phyloP scores from a whole-genome alignment of 2,329 filamentous ascomycete genomes.

The Penicillium crustosum region DNA sequence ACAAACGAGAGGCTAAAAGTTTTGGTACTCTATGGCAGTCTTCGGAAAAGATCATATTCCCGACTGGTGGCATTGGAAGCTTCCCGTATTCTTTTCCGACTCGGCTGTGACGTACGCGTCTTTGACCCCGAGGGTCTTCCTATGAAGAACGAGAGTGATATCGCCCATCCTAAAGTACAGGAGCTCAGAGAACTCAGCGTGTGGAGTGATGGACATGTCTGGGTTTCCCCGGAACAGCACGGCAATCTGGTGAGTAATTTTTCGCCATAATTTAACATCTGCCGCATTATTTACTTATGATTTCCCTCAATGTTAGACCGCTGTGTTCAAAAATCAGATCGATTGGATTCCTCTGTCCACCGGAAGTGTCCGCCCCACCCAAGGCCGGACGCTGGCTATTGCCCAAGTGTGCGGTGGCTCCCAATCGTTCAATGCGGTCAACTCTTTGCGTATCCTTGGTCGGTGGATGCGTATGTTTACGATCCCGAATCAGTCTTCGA shows the following conservation, averaged over 20 bases:
- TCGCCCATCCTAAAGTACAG: conserved; percentile 60
- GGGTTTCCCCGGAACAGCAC: conserved; percentile 67
- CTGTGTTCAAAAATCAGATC: conserved; percentile 69
- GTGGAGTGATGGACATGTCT: conserved; percentile 68
- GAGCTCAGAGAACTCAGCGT: conserved; percentile 60
- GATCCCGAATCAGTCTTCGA: conserved; percentile 65
- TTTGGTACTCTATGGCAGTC: conserved; percentile 61
- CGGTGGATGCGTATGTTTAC: conserved; percentile 71
- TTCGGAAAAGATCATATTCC: conserved; percentile 60
- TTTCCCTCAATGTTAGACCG: conserved; percentile 47
- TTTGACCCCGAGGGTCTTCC: conserved; percentile 61
- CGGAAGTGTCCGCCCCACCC: conserved; percentile 63
- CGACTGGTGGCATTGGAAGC: conserved; percentile 61
- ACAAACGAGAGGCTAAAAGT: conserved; percentile 52
- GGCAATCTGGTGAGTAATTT: conserved; percentile 56
- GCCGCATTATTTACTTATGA: conserved; percentile 5
- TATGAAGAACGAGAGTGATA: conserved; percentile 62
- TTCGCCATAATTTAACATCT: neutral
- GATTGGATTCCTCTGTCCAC: conserved; percentile 67
- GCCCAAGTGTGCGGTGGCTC: conserved; percentile 64
- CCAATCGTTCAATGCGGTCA: conserved; percentile 68
- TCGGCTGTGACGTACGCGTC: conserved; percentile 66
- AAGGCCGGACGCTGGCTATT: conserved; percentile 63
- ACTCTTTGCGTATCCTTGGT: conserved; percentile 63
- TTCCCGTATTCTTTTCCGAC: conserved; percentile 59